Percentiles rank a stretch among this genome's conserved stretches.
phyloP scores from a whole-genome alignment of 1,284 basidiomycete genomes.

The Marasmius tenuissimus region DNA sequence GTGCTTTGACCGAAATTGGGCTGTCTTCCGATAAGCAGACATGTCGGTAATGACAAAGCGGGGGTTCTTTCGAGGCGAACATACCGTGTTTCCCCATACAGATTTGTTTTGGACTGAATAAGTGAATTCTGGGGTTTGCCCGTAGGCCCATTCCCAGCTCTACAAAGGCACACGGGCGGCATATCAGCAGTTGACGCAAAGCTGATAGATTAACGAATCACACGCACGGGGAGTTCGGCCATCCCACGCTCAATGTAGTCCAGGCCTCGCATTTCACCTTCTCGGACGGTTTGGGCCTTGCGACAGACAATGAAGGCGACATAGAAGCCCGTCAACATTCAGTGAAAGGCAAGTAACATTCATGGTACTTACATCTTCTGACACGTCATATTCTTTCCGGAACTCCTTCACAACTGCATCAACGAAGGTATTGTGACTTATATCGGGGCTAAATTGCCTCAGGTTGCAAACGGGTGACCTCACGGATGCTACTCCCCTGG shows the following conservation, averaged over 20 bases:
- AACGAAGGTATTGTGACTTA: constrained; percentile 74
- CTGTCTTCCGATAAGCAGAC: constrained; percentile 32
- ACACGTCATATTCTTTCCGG: constrained; percentile 53
- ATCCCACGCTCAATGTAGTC: constrained; percentile 68
- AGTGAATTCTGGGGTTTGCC: constrained; percentile 93
- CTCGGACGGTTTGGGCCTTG: constrained; percentile 42
- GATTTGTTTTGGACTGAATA: constrained; percentile 53
- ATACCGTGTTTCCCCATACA: constrained; percentile 60
- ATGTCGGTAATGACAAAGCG: not conserved
- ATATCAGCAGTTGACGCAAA: not conserved
- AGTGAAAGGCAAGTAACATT: constrained; percentile 23
- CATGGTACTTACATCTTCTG: constrained; percentile 35
- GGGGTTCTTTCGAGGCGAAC: constrained; percentile 20
- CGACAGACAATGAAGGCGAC: constrained; percentile 11
- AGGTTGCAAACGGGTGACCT: constrained; percentile 92
- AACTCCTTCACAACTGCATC: constrained; percentile 76
- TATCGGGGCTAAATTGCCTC: constrained; percentile 47
- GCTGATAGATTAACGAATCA: not conserved
- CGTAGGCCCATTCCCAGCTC: constrained; percentile 94
- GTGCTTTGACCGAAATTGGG: constrained; percentile 57
- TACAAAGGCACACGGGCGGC: constrained; percentile 28
- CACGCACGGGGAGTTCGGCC: constrained; percentile 66
- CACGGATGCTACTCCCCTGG: constrained; percentile 88
- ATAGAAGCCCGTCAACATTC: not conserved
- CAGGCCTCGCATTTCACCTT: constrained; percentile 42